Percentiles rank a stretch among this genome's conserved stretches.
Conservation (phyloP, 2,329 filamentous ascomycete species). For the Westerdykella ornata region DNA sequence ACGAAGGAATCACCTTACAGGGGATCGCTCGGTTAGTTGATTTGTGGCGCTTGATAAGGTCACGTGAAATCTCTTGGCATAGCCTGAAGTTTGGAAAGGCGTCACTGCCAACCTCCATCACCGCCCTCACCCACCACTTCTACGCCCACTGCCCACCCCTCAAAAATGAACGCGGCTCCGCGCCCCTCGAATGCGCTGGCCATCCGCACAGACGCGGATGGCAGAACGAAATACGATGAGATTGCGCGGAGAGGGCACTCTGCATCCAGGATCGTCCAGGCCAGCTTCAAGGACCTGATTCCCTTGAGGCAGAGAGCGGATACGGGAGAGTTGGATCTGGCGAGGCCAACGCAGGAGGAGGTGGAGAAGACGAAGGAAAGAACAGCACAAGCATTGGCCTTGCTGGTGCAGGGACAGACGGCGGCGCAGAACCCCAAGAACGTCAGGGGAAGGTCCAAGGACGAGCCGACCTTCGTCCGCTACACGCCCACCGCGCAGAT, state of each 20-base stretch:
- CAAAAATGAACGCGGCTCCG: too few species aligned
- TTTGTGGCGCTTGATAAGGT: too few species aligned
- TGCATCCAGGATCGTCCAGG: constrained; percentile 78
- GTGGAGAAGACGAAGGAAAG: constrained; percentile 77
- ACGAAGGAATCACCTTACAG: too few species aligned
- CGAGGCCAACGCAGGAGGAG: constrained; percentile 76
- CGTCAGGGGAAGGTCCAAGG: constrained; percentile 70
- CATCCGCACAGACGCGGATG: constrained; percentile 84
- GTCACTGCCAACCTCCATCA: too few species aligned
- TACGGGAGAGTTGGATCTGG: constrained; percentile 82
- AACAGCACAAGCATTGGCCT: constrained; percentile 78
- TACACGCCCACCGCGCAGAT: constrained; percentile 97
- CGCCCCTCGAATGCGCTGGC: constrained; percentile 89
- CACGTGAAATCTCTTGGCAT: too few species aligned
- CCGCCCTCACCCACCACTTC: too few species aligned
- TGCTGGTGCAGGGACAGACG: constrained; percentile 75
- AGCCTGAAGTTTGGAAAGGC: too few species aligned
- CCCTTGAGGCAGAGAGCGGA: constrained; percentile 88
- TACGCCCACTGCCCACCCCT: too few species aligned
- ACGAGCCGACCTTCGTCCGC: constrained; percentile 86
- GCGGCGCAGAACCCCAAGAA: constrained; percentile 95
- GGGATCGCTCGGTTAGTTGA: too few species aligned
- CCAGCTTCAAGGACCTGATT: constrained; percentile 95
- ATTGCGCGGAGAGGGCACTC: constrained; percentile 85
- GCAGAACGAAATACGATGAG: constrained; percentile 93